phyloP scores from a whole-genome alignment of 108 stramenopile genomes.

The Seminavis robusta region DNA sequence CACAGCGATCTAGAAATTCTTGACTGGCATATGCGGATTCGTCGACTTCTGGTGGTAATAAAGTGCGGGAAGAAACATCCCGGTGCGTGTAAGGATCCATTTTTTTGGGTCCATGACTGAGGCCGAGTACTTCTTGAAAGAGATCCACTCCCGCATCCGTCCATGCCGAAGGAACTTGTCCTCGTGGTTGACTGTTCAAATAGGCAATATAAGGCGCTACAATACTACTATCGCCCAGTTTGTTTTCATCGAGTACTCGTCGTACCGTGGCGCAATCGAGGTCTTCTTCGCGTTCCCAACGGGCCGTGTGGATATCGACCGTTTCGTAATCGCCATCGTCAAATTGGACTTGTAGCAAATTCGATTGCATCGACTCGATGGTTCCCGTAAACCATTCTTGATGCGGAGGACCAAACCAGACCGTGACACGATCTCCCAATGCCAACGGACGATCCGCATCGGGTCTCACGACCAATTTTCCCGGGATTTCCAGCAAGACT shows the following conservation, averaged over 20 bases:
- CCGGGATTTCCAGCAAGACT: constrained; percentile 33
- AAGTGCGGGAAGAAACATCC: constrained; percentile 3
- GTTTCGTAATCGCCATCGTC: neutral
- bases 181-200: constrained; percentile 24
- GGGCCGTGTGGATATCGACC: neutral
- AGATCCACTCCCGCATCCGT: constrained; percentile 31
- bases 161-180: constrained; percentile 47
- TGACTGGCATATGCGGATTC: constrained; percentile 8
- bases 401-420: neutral
- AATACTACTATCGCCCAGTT: constrained; percentile 46
- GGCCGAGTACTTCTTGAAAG: constrained; percentile 25
- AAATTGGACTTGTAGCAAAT: neutral
- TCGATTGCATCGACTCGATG: neutral
- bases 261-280: constrained; percentile 25
- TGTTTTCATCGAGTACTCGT: constrained; percentile 20
- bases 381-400: neutral
- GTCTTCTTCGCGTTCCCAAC: neutral
- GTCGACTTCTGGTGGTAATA: neutral
- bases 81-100: neutral
- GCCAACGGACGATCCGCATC: neutral
- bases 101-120: neutral
- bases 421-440: neutral
- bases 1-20: constrained; percentile 25
- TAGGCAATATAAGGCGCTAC: constrained; percentile 72
- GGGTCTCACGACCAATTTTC: constrained; percentile 1